Evolutionary conservation across 176 grass and related monocot species (phyloP), one percentile per base, ranked within the genome.

Genomic region (Zizania latifolia): DNA sequence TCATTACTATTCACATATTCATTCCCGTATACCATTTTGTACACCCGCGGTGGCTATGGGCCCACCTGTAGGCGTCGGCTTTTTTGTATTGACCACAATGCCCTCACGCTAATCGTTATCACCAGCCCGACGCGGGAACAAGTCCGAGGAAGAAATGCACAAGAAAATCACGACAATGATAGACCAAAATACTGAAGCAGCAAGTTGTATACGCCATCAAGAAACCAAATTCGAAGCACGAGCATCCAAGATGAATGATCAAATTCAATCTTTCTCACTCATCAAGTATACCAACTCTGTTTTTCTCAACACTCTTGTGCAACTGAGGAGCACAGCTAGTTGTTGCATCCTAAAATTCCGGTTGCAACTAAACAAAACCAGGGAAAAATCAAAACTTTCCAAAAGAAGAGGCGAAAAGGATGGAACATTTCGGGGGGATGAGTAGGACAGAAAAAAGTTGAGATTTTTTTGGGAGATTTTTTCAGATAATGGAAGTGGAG

Each of bases 381-480:
- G 23, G 53, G 26, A 12, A 63, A 53, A 64, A n/a, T 50, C 11
- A 10, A 2, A 4, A 2, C 0, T 26, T 75, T 16, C 12, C 6
- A 11, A 67, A 48, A 10, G 3, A 59, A 14, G 15, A 22, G 27
- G 2, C 27, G n/a, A 4, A 9, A 58, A 62, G 68, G 44, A 78
- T 10, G 1, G 3, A 19, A 50, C 50, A 59, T 76, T 76, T 64
- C 11, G n/a, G 24, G n/a, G 27, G 2, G 26, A 69, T 45, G 55
- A 70, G 31, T 23, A 72, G 33, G 32, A 71, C 16, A 9, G 16
- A n/a, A 28, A 62, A 82, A 70, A 27, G 23, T 5, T 36, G 7
- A 7, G 26, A 43, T 71, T 77, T 77, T 77, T 62, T 17, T 19
- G 5, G 34, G n/a, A 75, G 76, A n/a, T n/a, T n/a, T n/a, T n/a